These are phyloP conservation scores for Mycoemilia scoparia DNA, from an alignment of 192 early-diverging fungal genomes.

Conservation along the genomic window DNA sequence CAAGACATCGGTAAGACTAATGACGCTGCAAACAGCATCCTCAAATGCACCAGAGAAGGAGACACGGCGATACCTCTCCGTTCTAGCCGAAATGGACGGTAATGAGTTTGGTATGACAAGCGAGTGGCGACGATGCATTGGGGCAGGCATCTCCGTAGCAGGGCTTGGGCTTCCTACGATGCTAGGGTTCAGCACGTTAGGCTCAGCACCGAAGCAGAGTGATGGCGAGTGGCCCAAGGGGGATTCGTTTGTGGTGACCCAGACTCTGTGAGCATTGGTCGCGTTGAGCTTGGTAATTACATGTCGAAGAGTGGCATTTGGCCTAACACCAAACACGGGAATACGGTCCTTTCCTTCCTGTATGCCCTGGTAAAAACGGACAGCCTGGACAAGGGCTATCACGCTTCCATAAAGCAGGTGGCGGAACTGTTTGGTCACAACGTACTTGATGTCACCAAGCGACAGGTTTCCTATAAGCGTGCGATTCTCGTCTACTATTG, in stretches of 20 bases:
- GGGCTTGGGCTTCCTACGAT: neutral
- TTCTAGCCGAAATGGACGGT: constrained; percentile 17
- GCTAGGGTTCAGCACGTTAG: neutral
- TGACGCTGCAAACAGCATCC: constrained; percentile 35
- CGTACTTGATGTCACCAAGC: constrained; percentile 23
- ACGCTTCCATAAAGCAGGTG: constrained; percentile 34
- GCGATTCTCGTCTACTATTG: constrained; percentile 16
- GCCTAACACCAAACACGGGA: constrained; percentile 59
- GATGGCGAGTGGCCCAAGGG: neutral
- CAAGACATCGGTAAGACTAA: constrained; percentile 66
- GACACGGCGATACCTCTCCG: constrained; percentile 11
- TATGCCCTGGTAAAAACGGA: constrained; percentile 40
- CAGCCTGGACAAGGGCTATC: constrained; percentile 40
- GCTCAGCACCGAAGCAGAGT: neutral
- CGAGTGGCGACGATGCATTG: constrained; percentile 9
- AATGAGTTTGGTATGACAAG: too few species aligned
- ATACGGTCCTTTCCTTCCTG: constrained; percentile 40
- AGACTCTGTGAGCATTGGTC: constrained; percentile 65
- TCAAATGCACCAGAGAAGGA: constrained; percentile 15
- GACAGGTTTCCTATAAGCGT: constrained; percentile 15
- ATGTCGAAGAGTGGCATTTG: constrained; percentile 47
- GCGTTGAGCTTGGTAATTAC: constrained; percentile 61
- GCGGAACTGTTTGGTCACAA: constrained; percentile 12
- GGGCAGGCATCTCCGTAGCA: neutral
- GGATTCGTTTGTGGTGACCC: constrained; percentile 34